phyloP scores from a whole-genome alignment of 2,329 filamentous ascomycete species.

The Calcarisporium arbuscula region DNA sequence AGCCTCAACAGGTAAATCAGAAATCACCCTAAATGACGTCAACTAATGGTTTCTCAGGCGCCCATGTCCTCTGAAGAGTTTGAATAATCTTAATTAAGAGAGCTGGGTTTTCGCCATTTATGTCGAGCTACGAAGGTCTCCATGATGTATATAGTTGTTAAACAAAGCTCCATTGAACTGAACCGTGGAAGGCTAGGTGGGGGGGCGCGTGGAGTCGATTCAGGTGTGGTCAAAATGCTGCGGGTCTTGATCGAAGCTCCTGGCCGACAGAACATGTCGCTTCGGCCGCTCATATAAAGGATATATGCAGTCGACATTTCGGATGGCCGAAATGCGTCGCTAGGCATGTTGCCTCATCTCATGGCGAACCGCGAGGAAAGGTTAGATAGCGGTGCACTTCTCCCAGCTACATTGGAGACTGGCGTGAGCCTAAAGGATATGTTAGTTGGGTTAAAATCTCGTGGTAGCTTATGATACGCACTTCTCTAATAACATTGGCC shows the following conservation, averaged over 20 bases:
- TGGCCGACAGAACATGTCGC: too few relatives aligned
- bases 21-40: not conserved
- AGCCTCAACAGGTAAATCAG: conserved; percentile 70
- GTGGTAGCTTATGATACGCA: conserved; percentile 31
- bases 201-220: too few relatives aligned
- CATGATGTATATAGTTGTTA: conserved; percentile 4
- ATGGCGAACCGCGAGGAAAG: conserved; percentile 72
- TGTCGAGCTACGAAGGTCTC: not conserved
- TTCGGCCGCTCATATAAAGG: too few relatives aligned
- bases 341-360: conserved; percentile 22
- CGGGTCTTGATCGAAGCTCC: too few relatives aligned
- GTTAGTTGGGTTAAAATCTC: conserved; percentile 16
- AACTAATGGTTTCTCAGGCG: conserved; percentile 23
- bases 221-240: too few relatives aligned
- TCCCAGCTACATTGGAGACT: conserved; percentile 51
- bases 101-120: not conserved
- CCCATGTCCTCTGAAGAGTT: conserved; percentile 41
- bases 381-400: conserved; percentile 60
- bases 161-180: too few relatives aligned
- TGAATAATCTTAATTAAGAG: conserved; percentile 29
- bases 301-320: too few relatives aligned
- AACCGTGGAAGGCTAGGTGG: too few relatives aligned
- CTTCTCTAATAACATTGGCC: conserved; percentile 88
- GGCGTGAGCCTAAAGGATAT: conserved; percentile 51
- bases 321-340: too few relatives aligned